Evolutionary conservation across 208 protist genomes (phyloP), one percentile per base, ranked within the genome.

Genomic region (Leishmania major): DNA sequence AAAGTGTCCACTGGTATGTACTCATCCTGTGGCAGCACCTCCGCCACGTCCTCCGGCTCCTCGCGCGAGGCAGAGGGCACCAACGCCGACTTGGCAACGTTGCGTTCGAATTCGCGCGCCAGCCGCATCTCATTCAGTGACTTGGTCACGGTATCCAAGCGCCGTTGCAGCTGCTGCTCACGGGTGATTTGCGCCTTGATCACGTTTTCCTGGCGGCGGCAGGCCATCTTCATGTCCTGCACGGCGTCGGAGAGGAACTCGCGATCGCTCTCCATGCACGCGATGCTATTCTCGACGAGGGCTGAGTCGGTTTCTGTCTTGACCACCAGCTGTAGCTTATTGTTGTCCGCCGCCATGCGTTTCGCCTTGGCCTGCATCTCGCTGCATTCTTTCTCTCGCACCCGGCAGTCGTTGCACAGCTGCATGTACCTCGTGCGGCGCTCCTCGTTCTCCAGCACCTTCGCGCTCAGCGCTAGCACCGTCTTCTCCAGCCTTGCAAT

Each of bases 41-140:
- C 81, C 37, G 90, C 87, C 37, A 97, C 90, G 71, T 97, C 91
- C 51, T 91, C 79, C 43, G 95, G 95, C 79, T 96, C 95, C 72
- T 95, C 91, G 69, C 91, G 89, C 22, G 87, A 90, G 35, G 87
- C 90, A 51, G 91, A 92, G 31, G 92, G 91, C 79, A 96, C 93
- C 57, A 96, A 78, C 15, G 92, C 92, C 22, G 92, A 92, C 83
- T 94, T 96, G 47, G 88, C 85, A 17, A 91, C 87, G 77, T 95
- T 91, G 66, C 89, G 89, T 77, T 95, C 89, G 62, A 94, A 97
- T 78, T 95, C 92, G 78, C 93, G 91, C 10, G 88, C 88, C 49
- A 98, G 78, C 64, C 91, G 92, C 91, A 98, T 94, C 72, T 96
- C 95, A 5, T 83, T 84, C 57, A 98, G 84, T 43, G 94, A 90